Conservation (phyloP, 179 eudicot genomes). For the Silene vulgaris region DNA sequence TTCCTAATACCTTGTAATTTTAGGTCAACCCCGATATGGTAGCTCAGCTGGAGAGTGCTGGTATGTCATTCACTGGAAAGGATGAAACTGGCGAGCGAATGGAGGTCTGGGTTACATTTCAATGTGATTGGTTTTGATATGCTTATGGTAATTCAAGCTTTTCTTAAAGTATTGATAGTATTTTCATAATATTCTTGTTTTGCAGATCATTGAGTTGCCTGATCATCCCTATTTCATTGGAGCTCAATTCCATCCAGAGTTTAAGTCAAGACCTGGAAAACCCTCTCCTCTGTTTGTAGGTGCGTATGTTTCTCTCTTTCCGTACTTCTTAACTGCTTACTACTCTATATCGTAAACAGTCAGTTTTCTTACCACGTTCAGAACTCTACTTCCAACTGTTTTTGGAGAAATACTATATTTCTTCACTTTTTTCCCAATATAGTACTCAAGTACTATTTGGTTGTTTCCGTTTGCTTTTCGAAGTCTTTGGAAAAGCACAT, state of each 20-base stretch:
- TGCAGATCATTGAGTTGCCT: conserved; percentile 76
- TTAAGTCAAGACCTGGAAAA: conserved; percentile 83
- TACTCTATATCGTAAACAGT: too few relatives aligned
- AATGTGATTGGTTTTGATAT: neutral
- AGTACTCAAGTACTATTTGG: too few relatives aligned
- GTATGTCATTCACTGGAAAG: conserved; percentile 75
- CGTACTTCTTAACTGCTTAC: neutral
- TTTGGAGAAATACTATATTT: too few relatives aligned
- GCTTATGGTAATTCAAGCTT: neutral
- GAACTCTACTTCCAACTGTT: too few relatives aligned
- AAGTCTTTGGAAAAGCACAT: too few relatives aligned
- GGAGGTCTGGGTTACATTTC: conserved; percentile 48
- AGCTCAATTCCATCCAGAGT: conserved; percentile 97
- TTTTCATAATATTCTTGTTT: neutral
- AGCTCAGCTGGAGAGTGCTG: conserved; percentile 61
- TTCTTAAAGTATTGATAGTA: neutral
- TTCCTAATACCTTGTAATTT: neutral
- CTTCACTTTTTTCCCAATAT: too few relatives aligned
- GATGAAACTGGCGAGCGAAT: conserved; percentile 77
- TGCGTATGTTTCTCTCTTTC: conserved; percentile 23
- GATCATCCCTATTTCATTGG: conserved; percentile 79
- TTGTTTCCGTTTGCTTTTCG: too few relatives aligned
- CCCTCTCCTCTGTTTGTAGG: conserved; percentile 91
- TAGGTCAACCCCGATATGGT: conserved; percentile 82
- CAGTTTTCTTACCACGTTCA: too few relatives aligned